Base-by-base conservation (phyloP, 495 filamentous ascomycete genomes). In the Penicillium canariense region DNA sequence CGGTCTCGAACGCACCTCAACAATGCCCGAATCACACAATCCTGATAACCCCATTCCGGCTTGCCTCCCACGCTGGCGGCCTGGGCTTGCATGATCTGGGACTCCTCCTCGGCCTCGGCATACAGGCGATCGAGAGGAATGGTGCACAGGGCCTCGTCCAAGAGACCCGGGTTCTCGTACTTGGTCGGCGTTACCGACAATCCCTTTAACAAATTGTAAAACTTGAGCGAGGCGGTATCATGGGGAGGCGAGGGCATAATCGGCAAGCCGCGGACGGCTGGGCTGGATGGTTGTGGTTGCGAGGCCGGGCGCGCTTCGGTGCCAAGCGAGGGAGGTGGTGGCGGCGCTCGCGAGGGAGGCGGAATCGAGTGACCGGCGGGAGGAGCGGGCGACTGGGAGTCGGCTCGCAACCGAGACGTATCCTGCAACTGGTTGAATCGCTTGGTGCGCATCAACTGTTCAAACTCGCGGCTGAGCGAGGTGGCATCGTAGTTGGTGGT, bases 11-110 rank as follows among this genome's bases (percentile, higher is more conserved):
- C 68, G 51, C 60, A 75, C 90, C 84, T 91, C 54, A 97, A 73
- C 54, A 99, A 77, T 54, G 94, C 89, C 61, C 87, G 84, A 60
- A 99, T 87, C 27, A 97, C 89, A 75, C 93, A 99, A 75, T 99
- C 94, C 71, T 97, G 95, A 64, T 97, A 96, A 12, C 91, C 92
- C 95, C 95, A 99, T 80, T 94, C 89, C 14, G 93, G 83, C 62
- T 87, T 88, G 44, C 86, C 81, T 2, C 87, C 88, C 65, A 96
- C 81, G 59, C 88, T 93, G 61, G 86, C 87, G 9, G 94, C 93
- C 67, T 93, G 82, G 1, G 91, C 94, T 60, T 87, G 82, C 52
- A 96, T 73, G 34, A 97, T 85, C 60, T 96, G 87, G 49, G 81
- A 84, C 67, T 97, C 92, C 61, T 97, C 91, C 65, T 97, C 91